phyloP scores from a whole-genome alignment of 1,284 basidiomycete genomes.

The Neolentinus lepideus region DNA sequence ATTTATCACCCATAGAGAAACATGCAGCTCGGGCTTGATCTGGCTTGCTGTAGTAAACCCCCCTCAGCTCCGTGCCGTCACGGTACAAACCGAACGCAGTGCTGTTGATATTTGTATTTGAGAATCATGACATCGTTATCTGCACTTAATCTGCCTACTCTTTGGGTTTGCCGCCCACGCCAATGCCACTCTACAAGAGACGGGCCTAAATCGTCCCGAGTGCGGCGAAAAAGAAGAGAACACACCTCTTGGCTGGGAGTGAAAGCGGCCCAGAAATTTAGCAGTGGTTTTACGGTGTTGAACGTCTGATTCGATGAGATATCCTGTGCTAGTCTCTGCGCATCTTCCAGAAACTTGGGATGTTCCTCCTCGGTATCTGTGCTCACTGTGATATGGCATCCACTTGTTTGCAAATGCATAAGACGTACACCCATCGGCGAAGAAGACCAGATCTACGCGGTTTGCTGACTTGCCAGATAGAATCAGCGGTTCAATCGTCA shows the following conservation, averaged over 20 bases:
- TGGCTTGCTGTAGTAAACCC: slow-evolving; percentile 65
- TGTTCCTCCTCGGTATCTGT: slow-evolving; percentile 57
- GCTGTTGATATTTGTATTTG: slow-evolving; percentile 24
- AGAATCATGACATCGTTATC: not conserved
- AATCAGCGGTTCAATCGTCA: slow-evolving; percentile 53
- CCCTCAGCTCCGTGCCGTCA: slow-evolving; percentile 73
- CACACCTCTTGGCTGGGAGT: slow-evolving; percentile 62
- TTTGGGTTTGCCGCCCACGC: slow-evolving; percentile 60
- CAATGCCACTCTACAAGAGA: slow-evolving; percentile 61
- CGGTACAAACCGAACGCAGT: slow-evolving; percentile 77
- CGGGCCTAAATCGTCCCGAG: slow-evolving; percentile 3
- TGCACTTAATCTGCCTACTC: slow-evolving; percentile 32
- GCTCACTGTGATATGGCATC: slow-evolving; percentile 2
- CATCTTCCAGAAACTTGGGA: slow-evolving; percentile 65
- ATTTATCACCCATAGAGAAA: slow-evolving; percentile 51
- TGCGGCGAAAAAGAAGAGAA: slow-evolving; percentile 2
- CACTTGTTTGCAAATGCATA: not conserved
- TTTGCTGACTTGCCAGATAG: slow-evolving; percentile 57
- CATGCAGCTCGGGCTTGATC: slow-evolving; percentile 67
- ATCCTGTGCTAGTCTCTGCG: slow-evolving; percentile 56
- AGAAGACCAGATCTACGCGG: slow-evolving; percentile 74
- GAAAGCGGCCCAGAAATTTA: slow-evolving; percentile 83
- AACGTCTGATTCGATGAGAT: slow-evolving; percentile 73
- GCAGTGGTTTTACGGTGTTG: slow-evolving; percentile 63
- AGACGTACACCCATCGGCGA: slow-evolving; percentile 75